Conservation (phyloP, 495 filamentous ascomycete genomes). For the Entonaema liquescens region DNA sequence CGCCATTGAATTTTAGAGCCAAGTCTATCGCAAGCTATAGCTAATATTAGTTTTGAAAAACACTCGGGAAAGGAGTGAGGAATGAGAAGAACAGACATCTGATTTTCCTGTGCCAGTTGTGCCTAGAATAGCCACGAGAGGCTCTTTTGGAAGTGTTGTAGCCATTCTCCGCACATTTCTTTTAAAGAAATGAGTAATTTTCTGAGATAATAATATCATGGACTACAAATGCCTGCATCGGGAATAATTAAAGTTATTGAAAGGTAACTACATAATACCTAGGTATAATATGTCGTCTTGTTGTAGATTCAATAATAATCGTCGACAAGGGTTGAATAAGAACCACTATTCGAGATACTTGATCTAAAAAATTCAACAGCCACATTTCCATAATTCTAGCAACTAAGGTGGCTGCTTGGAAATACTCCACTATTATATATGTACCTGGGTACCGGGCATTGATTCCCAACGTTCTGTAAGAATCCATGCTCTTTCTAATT, state of each 20-base stretch:
- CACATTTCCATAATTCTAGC: not conserved
- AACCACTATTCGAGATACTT: too few species aligned
- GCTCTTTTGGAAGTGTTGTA: slow-evolving; percentile 48
- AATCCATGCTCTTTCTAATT: not conserved
- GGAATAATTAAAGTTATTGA: not conserved
- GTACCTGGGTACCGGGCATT: not conserved
- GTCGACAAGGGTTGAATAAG: too few species aligned
- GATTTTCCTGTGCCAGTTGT: slow-evolving; percentile 98
- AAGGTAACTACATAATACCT: not conserved
- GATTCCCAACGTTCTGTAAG: not conserved
- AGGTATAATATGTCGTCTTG: not conserved
- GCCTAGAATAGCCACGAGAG: slow-evolving; percentile 85
- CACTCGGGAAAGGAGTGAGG: not conserved
- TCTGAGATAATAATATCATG: slow-evolving; percentile 15
- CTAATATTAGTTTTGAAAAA: slow-evolving; percentile 2
- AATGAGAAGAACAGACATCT: slow-evolving; percentile 68
- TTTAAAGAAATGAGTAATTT: not conserved
- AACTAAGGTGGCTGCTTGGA: not conserved
- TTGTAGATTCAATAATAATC: not conserved
- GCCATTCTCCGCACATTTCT: slow-evolving; percentile 40
- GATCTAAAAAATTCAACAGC: not conserved
- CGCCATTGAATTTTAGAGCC: slow-evolving; percentile 84
- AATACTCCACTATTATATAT: not conserved
- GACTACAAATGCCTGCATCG: not conserved
- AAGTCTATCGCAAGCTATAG: slow-evolving; percentile 89